Percentiles rank a stretch among this genome's conserved stretches.
Conservation (phyloP, 1,284 basidiomycete species). For the Sparassis latifolia region DNA sequence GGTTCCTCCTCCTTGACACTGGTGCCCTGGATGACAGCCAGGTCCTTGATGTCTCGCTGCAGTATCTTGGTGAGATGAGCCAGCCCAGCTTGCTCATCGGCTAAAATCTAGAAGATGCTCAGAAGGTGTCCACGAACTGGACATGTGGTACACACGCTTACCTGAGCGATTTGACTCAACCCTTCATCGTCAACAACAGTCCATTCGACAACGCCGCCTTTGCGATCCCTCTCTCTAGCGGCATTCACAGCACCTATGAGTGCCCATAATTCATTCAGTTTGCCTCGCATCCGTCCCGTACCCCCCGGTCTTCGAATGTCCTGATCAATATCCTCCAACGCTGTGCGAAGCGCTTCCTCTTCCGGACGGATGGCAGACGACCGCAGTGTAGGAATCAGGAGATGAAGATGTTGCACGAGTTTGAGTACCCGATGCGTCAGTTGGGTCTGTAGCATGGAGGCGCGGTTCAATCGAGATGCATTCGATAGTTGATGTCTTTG, state of each 20-base stretch:
- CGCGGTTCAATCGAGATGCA: constrained; percentile 60
- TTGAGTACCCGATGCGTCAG: constrained; percentile 69
- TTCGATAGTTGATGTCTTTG: constrained; percentile 68
- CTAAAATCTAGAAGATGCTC: constrained; percentile 50
- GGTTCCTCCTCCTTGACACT: constrained; percentile 30
- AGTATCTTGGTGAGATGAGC: constrained; percentile 74
- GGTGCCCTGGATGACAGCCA: constrained; percentile 62
- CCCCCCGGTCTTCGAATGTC: constrained; percentile 54
- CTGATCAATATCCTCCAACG: constrained; percentile 72
- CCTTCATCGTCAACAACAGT: constrained; percentile 82
- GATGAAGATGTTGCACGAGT: constrained; percentile 71
- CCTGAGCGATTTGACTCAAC: constrained; percentile 70
- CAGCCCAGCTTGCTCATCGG: constrained; percentile 76
- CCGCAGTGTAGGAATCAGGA: constrained; percentile 73
- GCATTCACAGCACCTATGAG: constrained; percentile 74
- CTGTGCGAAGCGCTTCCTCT: constrained; percentile 66
- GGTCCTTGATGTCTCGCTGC: constrained; percentile 61
- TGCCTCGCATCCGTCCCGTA: constrained; percentile 63
- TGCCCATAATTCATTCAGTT: constrained; percentile 83
- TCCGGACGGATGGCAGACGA: constrained; percentile 77
- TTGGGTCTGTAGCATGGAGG: constrained; percentile 64
- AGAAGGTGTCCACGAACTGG: constrained; percentile 1
- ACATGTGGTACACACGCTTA: constrained; percentile 25
- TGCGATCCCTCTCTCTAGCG: constrained; percentile 46
- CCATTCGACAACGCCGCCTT: constrained; percentile 57